Evolutionary conservation across 345 rosid species (phyloP).

Genomic region (Salix brachista): DNA sequence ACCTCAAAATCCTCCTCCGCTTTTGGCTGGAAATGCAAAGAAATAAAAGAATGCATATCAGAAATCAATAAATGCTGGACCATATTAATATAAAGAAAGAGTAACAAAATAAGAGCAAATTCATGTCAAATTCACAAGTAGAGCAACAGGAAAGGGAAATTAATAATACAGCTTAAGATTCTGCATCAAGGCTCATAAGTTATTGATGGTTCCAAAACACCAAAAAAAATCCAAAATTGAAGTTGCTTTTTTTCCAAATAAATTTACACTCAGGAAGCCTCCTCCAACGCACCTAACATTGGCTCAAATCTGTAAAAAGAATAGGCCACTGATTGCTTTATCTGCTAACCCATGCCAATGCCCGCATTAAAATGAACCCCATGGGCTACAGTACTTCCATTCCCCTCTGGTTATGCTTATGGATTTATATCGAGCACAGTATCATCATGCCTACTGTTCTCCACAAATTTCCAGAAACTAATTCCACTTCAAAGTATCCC

Average conservation of each 20-base stretch:
- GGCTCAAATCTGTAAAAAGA: background rate
- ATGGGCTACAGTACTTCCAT: background rate
- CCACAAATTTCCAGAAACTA: background rate
- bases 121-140: background rate
- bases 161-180: background rate
- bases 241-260: background rate
- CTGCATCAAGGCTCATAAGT: background rate
- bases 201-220: background rate
- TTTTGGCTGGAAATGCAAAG: slow-evolving; percentile 43
- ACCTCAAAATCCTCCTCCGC: slow-evolving; percentile 50
- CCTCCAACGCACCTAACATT: background rate
- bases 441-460: background rate
- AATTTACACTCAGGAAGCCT: too few species aligned
- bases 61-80: slow-evolving; percentile 11
- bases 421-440: background rate
- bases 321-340: too few species aligned
- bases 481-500: background rate
- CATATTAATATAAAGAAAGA: background rate
- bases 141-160: background rate
- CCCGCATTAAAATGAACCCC: background rate
- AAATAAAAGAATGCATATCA: slow-evolving; percentile 10
- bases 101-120: background rate
- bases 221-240: background rate
- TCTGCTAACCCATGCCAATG: too few species aligned
- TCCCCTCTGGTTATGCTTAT: background rate